Evolutionary conservation across 169 alveolate species (phyloP), one percentile per base, ranked within the genome.

Genomic region (Fabrea salina): DNA sequence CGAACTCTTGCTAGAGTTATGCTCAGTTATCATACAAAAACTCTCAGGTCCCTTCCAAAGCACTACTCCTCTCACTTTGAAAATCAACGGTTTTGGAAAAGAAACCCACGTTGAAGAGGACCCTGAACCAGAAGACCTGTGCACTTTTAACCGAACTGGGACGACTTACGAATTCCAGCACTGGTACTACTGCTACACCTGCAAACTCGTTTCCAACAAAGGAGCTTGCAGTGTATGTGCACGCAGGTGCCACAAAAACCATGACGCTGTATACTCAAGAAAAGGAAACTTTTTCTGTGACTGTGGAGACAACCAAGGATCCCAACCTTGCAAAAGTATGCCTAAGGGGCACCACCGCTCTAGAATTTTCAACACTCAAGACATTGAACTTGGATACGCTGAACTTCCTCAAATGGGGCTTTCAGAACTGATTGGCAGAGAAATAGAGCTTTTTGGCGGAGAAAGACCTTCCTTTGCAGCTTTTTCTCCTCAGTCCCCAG

Each of bases 171-270:
- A 37, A 41, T 27, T 49, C 33, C 72, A 85, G 59, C 91, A 82
- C 27, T 85, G 91, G 91, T 85, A 85, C 53, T 68, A 50, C 72
- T 85, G 91, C 67, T 68, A 76, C 39, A 75, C 91, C 8, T 85
- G 91, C 83, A 53, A 56, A 8, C 75, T 85, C 5, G 75, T 82
- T 5, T 86, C 68, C 6, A 82, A 79, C 43, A 58, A 32, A 50
- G 91, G 91, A n/a, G 27, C 64, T 2, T 85, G 91, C 50, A 30
- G 72, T 19, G 86, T 82, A 0, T 85, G 91, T 54, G 89, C 86
- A 2, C 32, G 66, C 19, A 75, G 30, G 30, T 85, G 91, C 44
- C 91, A 85, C 53, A 70, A 54, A 35, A 88, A 85, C 5, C 91
- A 85, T 85, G 58, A 85, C 8, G 91, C 82, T 22, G 80, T 70